Evolutionary conservation across 1,139 yeast genomes (phyloP), one percentile per base, ranked within the genome.

Genomic region (Scheffersomyces lignicola): DNA sequence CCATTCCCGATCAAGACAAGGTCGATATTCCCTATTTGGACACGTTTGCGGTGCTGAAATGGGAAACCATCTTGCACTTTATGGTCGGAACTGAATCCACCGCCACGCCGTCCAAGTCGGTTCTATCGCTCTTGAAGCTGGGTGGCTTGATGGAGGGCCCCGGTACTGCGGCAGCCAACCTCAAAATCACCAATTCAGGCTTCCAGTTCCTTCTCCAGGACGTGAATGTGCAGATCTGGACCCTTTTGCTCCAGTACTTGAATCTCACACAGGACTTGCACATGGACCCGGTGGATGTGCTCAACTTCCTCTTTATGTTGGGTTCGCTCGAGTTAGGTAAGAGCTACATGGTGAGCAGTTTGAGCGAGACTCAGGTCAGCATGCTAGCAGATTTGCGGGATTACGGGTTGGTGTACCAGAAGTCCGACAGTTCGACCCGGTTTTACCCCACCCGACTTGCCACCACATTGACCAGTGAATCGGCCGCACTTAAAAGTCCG

Each of bases 211-310:
- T 92, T 41, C 65, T 92, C 32, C 98, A 92, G 57, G 97, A 90
- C 51, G 85, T 85, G 18, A 89, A 88, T 56, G 87, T 96, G 1
- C 99, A 92, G 60, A 83, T 92, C 11, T 92, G 99, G 99, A 83
- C 96, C 0, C 65, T 92, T 26, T 62, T 92, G 28, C 65, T 92
- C 33, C 97, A 92, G 56, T 94, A 94, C 55, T 66, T 94, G 42
- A 84, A 84, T 54, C 75, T 88, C 71, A 78, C 97, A 0, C 94
- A 87, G 49, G 81, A 81, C 30, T 69, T 87, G 33, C 80, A 85
- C 51, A 87, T 90, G 96, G 96, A 92, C 59, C 94, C 96, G 0
- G 98, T 92, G 18, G 98, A 94, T 53, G 96, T 92, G 27, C 69
- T 92, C 31, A 90, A 92, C 56, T 92, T 92, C 56, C 83, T 92